These are phyloP conservation scores for Kwoniella heveanensis DNA, from an alignment of 768 basidiomycete species.

Conservation along the genomic window DNA sequence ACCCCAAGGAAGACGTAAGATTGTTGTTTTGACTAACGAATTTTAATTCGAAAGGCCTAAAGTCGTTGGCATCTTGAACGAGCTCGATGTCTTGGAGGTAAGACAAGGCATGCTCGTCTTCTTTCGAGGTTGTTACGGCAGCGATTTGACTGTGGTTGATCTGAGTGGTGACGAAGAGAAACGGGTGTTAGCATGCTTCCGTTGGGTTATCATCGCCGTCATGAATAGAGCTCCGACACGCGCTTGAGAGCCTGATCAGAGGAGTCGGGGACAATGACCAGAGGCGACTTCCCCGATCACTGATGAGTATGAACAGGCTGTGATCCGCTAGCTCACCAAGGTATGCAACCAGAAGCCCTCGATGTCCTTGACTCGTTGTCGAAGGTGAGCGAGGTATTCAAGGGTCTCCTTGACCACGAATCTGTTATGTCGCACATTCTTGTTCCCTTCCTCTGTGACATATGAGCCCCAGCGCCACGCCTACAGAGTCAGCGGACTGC, in stretches of 20 bases:
- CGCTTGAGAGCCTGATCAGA: too few relatives aligned
- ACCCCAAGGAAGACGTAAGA: too few relatives aligned
- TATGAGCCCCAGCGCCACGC: too few relatives aligned
- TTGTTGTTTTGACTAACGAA: constrained; percentile 66
- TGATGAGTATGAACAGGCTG: too few relatives aligned
- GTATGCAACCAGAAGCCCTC: constrained; percentile 49
- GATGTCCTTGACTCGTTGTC: constrained; percentile 36
- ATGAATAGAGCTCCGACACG: too few relatives aligned
- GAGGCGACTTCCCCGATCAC: too few relatives aligned
- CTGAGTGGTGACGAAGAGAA: constrained; percentile 3
- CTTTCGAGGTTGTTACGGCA: constrained; percentile 36
- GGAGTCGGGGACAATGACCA: too few relatives aligned
- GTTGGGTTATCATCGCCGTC: too few relatives aligned
- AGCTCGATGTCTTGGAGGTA: constrained; percentile 87
- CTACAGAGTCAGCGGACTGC: too few relatives aligned
- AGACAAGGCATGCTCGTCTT: constrained; percentile 78
- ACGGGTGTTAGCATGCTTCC: not conserved
- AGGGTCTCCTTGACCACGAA: constrained; percentile 29
- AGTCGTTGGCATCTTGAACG: constrained; percentile 69
- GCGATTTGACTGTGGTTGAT: constrained; percentile 18
- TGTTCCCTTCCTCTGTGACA: constrained; percentile 27
- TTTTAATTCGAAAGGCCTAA: constrained; percentile 79
- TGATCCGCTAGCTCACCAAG: constrained; percentile 31
- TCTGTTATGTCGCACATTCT: constrained; percentile 24
- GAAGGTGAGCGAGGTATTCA: constrained; percentile 27